These are phyloP conservation scores for Ophiostoma himal-ulmi DNA, from an alignment of 2,329 filamentous ascomycete genomes.

Conservation along the genomic window DNA sequence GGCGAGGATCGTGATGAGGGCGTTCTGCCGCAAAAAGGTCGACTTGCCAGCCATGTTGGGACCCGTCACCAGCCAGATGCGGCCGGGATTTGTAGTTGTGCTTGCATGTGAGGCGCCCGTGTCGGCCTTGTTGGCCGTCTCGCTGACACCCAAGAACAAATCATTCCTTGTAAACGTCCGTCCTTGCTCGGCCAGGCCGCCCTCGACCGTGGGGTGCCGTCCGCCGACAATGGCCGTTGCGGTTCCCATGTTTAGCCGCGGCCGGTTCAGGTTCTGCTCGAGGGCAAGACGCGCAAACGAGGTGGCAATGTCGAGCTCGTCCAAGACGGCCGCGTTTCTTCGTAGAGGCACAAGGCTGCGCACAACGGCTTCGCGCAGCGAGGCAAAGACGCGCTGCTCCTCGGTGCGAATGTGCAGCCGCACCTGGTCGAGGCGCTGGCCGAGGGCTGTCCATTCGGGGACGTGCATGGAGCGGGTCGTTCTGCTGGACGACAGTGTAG, in stretches of 20 bases:
- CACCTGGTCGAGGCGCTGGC: constrained; percentile 69
- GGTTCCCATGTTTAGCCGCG: constrained; percentile 59
- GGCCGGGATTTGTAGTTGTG: constrained; percentile 48
- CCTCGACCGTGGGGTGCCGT: constrained; percentile 86
- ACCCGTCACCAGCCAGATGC: constrained; percentile 63
- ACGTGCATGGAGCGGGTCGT: constrained; percentile 80
- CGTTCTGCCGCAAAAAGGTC: constrained; percentile 93
- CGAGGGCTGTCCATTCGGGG: constrained; percentile 76
- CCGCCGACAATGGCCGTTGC: constrained; percentile 76
- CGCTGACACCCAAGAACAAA: constrained; percentile 46
- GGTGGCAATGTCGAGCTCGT: constrained; percentile 85
- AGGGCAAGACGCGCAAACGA: constrained; percentile 75
- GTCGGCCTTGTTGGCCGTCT: constrained; percentile 27
- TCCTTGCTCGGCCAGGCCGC: constrained; percentile 66
- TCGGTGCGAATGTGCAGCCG: constrained; percentile 74
- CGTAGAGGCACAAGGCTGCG: constrained; percentile 77
- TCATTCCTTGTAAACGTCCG: constrained; percentile 61
- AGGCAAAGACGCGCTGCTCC: constrained; percentile 72
- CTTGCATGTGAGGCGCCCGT: neutral
- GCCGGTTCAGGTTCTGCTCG: constrained; percentile 68
- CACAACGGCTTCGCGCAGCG: constrained; percentile 70
- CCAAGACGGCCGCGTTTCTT: constrained; percentile 82
- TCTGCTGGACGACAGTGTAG: constrained; percentile 71
- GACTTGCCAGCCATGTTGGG: constrained; percentile 99
- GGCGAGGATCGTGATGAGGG: constrained; percentile 85